Evolutionary conservation across 257 asterid genomes (phyloP).

Genomic region (Leonotis leonurus): DNA sequence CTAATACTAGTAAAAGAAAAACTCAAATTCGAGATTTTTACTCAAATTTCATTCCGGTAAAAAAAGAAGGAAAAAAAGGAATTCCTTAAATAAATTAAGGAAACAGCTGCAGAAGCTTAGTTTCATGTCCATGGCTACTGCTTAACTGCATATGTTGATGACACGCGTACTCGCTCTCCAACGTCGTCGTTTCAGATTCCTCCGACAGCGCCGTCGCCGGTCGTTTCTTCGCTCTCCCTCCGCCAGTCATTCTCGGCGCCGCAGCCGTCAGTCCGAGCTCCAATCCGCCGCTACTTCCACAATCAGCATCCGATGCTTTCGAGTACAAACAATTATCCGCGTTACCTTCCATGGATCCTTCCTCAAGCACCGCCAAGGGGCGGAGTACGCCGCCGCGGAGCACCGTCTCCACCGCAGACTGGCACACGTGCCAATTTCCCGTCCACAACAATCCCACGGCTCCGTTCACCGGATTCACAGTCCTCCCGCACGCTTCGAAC

Average conservation of each 20-base stretch:
- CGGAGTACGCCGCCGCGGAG: slow-evolving; percentile 54
- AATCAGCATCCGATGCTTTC: slow-evolving; percentile 5
- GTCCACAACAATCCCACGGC: slow-evolving; percentile 72
- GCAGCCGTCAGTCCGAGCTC: slow-evolving; percentile 16
- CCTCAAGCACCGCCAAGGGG: slow-evolving; percentile 24
- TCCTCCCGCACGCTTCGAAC: slow-evolving; percentile 83
- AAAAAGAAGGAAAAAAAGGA: background rate
- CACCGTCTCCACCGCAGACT: slow-evolving; percentile 79
- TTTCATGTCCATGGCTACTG: slow-evolving; percentile 18
- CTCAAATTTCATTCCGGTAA: background rate
- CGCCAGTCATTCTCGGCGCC: background rate
- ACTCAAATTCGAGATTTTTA: no score
- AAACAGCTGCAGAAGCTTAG: slow-evolving; percentile 48
- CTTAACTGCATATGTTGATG: slow-evolving; percentile 24
- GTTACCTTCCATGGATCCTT: background rate
- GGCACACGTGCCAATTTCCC: slow-evolving; percentile 80
- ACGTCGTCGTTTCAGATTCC: slow-evolving; percentile 66
- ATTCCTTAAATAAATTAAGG: slow-evolving; percentile 10
- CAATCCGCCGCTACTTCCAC: slow-evolving; percentile 7
- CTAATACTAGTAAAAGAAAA: background rate
- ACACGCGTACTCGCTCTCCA: slow-evolving; percentile 40
- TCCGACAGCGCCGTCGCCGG: slow-evolving; percentile 49
- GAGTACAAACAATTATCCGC: slow-evolving; percentile 19
- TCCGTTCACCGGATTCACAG: slow-evolving; percentile 77
- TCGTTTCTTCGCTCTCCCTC: slow-evolving; percentile 7